These are phyloP conservation scores for Emergomyces africanus DNA, from an alignment of 2,329 filamentous ascomycete species.

Conservation along the genomic window DNA sequence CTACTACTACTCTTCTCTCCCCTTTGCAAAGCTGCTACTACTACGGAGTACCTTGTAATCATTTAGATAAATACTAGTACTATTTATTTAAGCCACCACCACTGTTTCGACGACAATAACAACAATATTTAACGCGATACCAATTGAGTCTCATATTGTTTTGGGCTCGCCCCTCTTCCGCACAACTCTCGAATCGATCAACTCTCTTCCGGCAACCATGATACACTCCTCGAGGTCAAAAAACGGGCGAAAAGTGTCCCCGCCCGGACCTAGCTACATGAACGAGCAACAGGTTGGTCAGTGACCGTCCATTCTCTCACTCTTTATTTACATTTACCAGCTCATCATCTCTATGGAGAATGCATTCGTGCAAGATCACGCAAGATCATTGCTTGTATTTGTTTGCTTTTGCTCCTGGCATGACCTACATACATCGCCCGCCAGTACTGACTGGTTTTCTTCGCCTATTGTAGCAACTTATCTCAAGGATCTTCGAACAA, in stretches of 20 bases:
- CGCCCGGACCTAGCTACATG: slow-evolving; percentile 35
- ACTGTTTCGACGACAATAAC: too few relatives aligned
- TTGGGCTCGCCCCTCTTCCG: background rate
- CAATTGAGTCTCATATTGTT: background rate
- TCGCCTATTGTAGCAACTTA: slow-evolving; percentile 43
- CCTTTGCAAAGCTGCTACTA: too few relatives aligned
- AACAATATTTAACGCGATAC: background rate
- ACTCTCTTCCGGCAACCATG: slow-evolving; percentile 13
- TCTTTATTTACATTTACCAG: too few relatives aligned
- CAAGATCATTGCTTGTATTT: background rate
- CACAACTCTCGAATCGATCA: background rate
- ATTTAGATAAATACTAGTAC: too few relatives aligned
- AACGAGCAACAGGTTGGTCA: slow-evolving; percentile 35
- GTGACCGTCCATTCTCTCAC: slow-evolving; percentile 10
- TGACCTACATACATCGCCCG: background rate
- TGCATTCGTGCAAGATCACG: background rate
- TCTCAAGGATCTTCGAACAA: slow-evolving; percentile 46
- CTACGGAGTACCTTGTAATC: too few relatives aligned
- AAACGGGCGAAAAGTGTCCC: slow-evolving; percentile 32
- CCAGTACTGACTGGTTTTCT: background rate
- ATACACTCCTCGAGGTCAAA: slow-evolving; percentile 28
- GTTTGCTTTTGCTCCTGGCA: slow-evolving; percentile 9
- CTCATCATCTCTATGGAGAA: background rate
- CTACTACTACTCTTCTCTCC: too few relatives aligned
- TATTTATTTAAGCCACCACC: background rate